Conservation (phyloP, 805 yeast species). For the Kodamaea lidongshanica region DNA sequence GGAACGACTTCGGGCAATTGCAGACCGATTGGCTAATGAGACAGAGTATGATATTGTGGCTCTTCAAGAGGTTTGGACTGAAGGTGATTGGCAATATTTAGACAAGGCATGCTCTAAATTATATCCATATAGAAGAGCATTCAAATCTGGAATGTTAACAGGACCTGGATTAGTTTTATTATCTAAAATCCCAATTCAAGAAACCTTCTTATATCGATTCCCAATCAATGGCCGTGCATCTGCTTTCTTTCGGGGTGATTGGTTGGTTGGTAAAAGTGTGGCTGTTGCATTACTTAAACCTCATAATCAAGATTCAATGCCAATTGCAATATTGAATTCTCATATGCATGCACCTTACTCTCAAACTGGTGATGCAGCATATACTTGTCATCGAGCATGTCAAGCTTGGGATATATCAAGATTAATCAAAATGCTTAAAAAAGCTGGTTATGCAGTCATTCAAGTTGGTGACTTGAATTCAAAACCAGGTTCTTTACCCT, state of each 20-base stretch:
- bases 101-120: constrained; percentile 34
- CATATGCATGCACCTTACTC: constrained; percentile 98
- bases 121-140: constrained; percentile 64
- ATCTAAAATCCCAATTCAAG: constrained; percentile 76
- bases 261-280: constrained; percentile 92
- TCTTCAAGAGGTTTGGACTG: constrained; percentile 91
- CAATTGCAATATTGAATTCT: constrained; percentile 76
- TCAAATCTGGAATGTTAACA: constrained; percentile 75
- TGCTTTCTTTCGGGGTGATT: constrained; percentile 92
- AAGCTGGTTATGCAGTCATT: constrained; percentile 77
- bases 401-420: constrained; percentile 95
- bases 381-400: constrained; percentile 81
- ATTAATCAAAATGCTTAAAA: constrained; percentile 51
- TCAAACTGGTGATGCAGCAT: constrained; percentile 75
- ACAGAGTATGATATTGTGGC: constrained; percentile 75
- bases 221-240: constrained; percentile 93
- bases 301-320: constrained; percentile 38
- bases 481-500: constrained; percentile 79
- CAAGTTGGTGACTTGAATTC: constrained; percentile 93
- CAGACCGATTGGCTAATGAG: constrained; percentile 49
- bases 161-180: constrained; percentile 92
- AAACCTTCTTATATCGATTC: constrained; percentile 73
- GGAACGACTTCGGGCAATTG: constrained; percentile 67
- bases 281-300: constrained; percentile 64
- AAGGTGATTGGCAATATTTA: constrained; percentile 73